Conservation (phyloP, 169 alveolate species). For the Eimeria praecox region DNA sequence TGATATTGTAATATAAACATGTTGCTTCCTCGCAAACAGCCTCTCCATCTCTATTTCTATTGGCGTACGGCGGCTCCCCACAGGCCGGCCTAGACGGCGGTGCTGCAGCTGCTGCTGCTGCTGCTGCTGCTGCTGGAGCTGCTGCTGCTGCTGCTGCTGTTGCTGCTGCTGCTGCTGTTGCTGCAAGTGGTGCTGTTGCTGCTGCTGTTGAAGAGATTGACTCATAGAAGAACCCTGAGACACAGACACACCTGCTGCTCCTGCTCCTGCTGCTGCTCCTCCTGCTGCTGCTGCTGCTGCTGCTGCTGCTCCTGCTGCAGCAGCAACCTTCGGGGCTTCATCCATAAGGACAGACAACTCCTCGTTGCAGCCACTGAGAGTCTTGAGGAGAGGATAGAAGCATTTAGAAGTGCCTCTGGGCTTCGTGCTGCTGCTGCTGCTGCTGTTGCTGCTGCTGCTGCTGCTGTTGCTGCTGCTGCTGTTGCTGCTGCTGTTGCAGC, state of each 20-base stretch:
- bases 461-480: conserved; percentile 5
- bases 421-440: not conserved
- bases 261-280: not conserved
- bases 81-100: conserved; percentile 71
- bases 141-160: not conserved
- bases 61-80: conserved; percentile 74
- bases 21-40: conserved; percentile 77
- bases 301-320: conserved; percentile 47
- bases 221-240: too few relatives aligned
- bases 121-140: conserved; percentile 17
- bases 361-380: conserved; percentile 36
- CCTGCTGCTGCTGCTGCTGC: conserved; percentile 10
- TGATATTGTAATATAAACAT: conserved; percentile 55
- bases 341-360: conserved; percentile 22
- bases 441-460: conserved; percentile 12
- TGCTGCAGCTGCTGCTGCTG: conserved; percentile 43
- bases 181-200: conserved; percentile 11
- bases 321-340: conserved; percentile 6
- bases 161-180: conserved; percentile 24
- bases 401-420: not conserved
- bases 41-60: conserved; percentile 80
- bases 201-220: too few relatives aligned
- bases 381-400: conserved; percentile 53
- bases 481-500: not conserved
- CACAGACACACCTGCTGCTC: too few relatives aligned